A percentile compares a stretch with the other conserved stretches of the same genome.
Evolutionary conservation across 2,329 filamentous ascomycete genomes (phyloP).

Genomic region (Helicocarpus griseus): DNA sequence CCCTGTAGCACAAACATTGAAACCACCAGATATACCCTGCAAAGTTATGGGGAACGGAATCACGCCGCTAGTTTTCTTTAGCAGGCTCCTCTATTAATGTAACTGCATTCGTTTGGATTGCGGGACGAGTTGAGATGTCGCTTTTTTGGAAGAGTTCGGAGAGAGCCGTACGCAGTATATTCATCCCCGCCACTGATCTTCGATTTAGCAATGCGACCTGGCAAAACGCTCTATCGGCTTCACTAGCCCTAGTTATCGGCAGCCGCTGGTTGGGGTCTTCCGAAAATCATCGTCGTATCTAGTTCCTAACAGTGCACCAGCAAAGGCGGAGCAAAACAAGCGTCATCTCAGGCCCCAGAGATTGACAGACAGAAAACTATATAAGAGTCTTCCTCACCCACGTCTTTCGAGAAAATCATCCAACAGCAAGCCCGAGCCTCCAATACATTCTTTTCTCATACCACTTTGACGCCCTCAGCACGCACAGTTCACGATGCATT

Average conservation of each 20-base stretch:
- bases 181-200: neutral
- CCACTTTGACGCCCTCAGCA: neutral
- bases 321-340: neutral
- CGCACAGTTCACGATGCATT: constrained; percentile 7
- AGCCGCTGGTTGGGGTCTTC: neutral
- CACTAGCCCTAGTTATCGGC: neutral
- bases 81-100: too few relatives aligned
- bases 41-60: neutral
- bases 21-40: neutral
- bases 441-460: neutral
- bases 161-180: neutral
- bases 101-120: too few relatives aligned
- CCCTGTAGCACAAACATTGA: neutral
- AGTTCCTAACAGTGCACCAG: neutral
- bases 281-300: neutral
- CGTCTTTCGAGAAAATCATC: neutral
- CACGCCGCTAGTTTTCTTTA: neutral
- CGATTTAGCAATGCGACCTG: neutral
- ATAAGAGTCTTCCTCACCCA: neutral
- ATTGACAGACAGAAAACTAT: neutral
- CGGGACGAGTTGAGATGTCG: neutral
- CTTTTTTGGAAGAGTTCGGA: neutral
- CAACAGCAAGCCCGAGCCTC: neutral
- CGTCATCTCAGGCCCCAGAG: neutral
- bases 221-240: neutral